phyloP scores from a whole-genome alignment of 805 yeast species.

The Saitoella complicata region DNA sequence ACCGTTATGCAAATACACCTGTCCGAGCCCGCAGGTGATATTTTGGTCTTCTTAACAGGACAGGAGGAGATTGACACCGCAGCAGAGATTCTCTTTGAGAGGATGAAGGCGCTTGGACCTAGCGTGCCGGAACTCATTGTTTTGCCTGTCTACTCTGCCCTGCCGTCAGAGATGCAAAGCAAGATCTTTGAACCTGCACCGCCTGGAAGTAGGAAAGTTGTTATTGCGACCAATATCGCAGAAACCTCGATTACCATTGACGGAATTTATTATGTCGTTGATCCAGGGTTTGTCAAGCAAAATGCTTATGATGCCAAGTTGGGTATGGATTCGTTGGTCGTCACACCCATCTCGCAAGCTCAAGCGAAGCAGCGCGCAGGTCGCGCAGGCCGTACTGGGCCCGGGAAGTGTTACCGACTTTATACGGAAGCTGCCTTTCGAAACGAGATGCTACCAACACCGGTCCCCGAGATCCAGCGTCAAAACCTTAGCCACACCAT shows the following conservation, averaged over 20 bases:
- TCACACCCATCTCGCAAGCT: constrained; percentile 82
- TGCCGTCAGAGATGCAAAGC: constrained; percentile 72
- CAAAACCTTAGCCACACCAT: constrained; percentile 67
- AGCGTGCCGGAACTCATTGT: constrained; percentile 45
- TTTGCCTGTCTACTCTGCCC: constrained; percentile 79
- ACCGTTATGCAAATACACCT: constrained; percentile 77
- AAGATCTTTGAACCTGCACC: constrained; percentile 83
- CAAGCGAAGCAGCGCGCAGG: constrained; percentile 96
- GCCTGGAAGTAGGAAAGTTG: constrained; percentile 59
- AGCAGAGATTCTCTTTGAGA: constrained; percentile 53
- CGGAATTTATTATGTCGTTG: constrained; percentile 88
- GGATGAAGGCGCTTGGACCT: constrained; percentile 48
- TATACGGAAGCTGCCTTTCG: constrained; percentile 72
- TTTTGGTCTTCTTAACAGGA: constrained; percentile 81
- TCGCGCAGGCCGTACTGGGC: constrained; percentile 95
- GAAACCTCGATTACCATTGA: constrained; percentile 93
- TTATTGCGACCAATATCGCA: constrained; percentile 90
- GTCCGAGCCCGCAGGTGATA: constrained; percentile 60
- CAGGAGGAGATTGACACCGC: constrained; percentile 89
- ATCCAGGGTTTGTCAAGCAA: constrained; percentile 88
- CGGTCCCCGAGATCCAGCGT: constrained; percentile 85
- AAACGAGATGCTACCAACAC: constrained; percentile 59
- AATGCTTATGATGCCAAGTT: constrained; percentile 74
- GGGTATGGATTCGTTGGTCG: constrained; percentile 76
- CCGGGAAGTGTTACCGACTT: constrained; percentile 84